Base-by-base conservation (phyloP, 1,284 basidiomycete species). In the Ganoderma sinense region DNA sequence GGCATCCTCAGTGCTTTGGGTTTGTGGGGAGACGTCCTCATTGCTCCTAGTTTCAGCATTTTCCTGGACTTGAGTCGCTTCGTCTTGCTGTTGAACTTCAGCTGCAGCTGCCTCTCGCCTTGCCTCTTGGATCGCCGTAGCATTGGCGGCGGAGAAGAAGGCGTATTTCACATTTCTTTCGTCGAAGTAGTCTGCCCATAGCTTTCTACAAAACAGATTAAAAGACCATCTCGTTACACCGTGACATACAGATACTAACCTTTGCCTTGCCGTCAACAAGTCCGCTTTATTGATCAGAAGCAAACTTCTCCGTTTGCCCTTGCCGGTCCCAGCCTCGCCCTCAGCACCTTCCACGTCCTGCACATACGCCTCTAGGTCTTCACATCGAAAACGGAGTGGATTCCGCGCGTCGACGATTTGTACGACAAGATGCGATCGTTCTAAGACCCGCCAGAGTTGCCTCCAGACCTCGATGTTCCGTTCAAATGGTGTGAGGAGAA, bases 211-310 rank as follows among this genome's bases (percentile, higher is more conserved):
- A 43, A 6, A n/a, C 36, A 20, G 4, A 0, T 10, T 63, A 29
- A 45, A 4, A 20, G 3, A 33, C 18, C n/a, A 4, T 11, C 16
- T 41, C 20, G 16, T 13, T 41, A 6, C 16, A 36, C 2, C 11
- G 11, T 11, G 2, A 60, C 61, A 51, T 56, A 8, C 56, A n/a
- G 33, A 55, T 41, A 75, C 85, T 71, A 74, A 94, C 93, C 97
- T 89, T 84, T 99, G 98, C 69, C 91, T 87, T 8, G 88, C 85
- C 18, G 96, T 98, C 72, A 99, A 83, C 63, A 99, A 82, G 84
- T 99, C 98, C 3, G 97, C 91, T 82, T 99, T 99, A 82, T 99
- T 99, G 81, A 99, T 95, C 66, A 99, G 86, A 53, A 99, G 82
- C 75, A 99, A 82, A 76, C 88, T 94, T 78, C 86, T 89, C 76